Evolutionary conservation across 176 grass and related monocot species (phyloP), one percentile per base, ranked within the genome.

Genomic region (Chrysopogon serrulatus): DNA sequence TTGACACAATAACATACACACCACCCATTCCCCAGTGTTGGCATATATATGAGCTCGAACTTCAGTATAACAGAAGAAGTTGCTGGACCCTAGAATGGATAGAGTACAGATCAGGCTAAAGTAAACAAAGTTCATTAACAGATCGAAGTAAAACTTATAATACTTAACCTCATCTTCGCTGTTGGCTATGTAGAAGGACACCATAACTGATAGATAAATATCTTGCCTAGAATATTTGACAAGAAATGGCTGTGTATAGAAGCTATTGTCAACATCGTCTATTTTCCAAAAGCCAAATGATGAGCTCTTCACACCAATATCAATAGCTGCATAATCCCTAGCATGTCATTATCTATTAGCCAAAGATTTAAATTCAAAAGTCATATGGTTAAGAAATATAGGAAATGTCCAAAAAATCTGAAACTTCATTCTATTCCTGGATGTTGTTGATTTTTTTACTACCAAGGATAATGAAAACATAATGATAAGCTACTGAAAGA

Each of bases 161-260:
- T 30, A 66, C 9, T 76, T 12, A 90, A 98, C 92, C 96, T 98
- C 96, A 77, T 92, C 36, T 90, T 85, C 82, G 2, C 76, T 84
- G 67, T 88, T 91, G 76, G 86, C 60, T 73, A 98, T 90, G 85
- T 95, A 91, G 85, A 98, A 98, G 74, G 96, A 95, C 27, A 93
- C 92, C 92, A 98, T 98, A 75, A 98, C 62, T 77, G 89, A 95
- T 18, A 92, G 88, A 84, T 77, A 94, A 87, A 98, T 76, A 77
- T 98, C 95, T 81, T 98, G 95, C 88, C 95, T 98, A 82, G 92
- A 71, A 76, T 93, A 95, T 77, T 95, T 98, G 68, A 98, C 82
- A 54, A 74, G 85, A 85, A 91, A 98, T 68, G 95, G 90, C 53
- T 98, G 92, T 21, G 95, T 95, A 63, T 84, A 91, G 85, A 98